These are phyloP conservation scores for Schwanniomyces occidentalis DNA, from an alignment of 805 yeast genomes.

Conservation along the genomic window DNA sequence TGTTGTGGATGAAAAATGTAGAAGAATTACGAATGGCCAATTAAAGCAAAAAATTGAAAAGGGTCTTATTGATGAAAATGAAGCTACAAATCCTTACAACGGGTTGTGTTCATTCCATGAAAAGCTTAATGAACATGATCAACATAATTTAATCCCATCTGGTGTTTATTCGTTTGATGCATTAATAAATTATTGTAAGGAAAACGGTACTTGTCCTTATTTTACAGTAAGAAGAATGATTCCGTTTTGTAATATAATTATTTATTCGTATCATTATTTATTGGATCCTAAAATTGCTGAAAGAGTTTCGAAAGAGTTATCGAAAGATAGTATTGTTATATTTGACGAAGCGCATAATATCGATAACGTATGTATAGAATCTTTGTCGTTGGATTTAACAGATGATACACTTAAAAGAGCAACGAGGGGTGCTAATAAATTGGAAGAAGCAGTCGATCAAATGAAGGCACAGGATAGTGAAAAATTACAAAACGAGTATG, in stretches of 20 bases:
- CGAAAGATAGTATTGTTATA: conserved; percentile 89
- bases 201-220: conserved; percentile 87
- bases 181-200: conserved; percentile 72
- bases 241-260: conserved; percentile 87
- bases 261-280: conserved; percentile 94
- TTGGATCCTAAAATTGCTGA: conserved; percentile 97
- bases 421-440: conserved; percentile 77
- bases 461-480: conserved; percentile 82
- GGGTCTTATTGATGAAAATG: conserved; percentile 50
- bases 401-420: conserved; percentile 88
- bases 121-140: conserved; percentile 81
- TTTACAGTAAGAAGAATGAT: conserved; percentile 98
- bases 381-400: conserved; percentile 86
- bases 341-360: conserved; percentile 99
- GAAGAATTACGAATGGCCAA: conserved; percentile 92
- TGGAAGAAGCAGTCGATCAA: conserved; percentile 79
- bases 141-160: conserved; percentile 82
- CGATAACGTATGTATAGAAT: conserved; percentile 97
- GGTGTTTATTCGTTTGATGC: conserved; percentile 96
- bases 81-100: conserved; percentile 40
- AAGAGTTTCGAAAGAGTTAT: conserved; percentile 86
- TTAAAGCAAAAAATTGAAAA: conserved; percentile 63
- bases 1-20: conserved; percentile 93
- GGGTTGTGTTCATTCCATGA: conserved; percentile 86
- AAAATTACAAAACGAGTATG: conserved; percentile 86